Base-by-base conservation (phyloP, 2,329 filamentous ascomycete genomes). In the Daldinia eschscholtzii region DNA sequence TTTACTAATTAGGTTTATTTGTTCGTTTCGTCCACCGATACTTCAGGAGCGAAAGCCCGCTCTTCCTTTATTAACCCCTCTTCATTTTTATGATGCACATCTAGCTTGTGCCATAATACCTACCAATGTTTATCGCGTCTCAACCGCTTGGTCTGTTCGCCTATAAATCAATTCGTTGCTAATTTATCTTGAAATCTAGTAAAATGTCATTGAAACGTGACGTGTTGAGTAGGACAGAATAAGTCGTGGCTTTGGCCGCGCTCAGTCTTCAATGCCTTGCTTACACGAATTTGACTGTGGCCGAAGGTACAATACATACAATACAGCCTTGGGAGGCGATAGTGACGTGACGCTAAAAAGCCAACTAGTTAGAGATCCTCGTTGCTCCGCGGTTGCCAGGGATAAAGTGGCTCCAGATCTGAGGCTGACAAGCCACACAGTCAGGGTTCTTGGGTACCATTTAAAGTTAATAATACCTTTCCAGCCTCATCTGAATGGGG, bases 301-400 rank as follows among this genome's bases (percentile, higher is more conserved):
- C 12, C 35, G 13, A 39, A 39, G 35, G 35, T 39, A 13, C 35
- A 23, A 23, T 23, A 23, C 20, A 23, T 23, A 39, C 13, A 37
- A 37, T 33, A 33, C 33, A 35, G 35, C 35, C 35, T 39, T 39
- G 35, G 12, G 12, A 39, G 13, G 20, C 20, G 10, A 35, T 35
- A 35, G 33, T 35, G 35, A 39, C 10, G 18, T 42, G 41, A 42
- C 41, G 41, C 41, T 42, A 42, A 53, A 53, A 35, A 35, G 48
- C 6, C 3, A 18, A 13, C 20, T 7, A 57, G 23, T 41, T 53
- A 23, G n/a, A 39, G 44, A 57, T 64, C 55, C 37, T 63, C 30
- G 71, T 73, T 73, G 71, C 71, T 63, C 69, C 55, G 66, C 61
- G 42, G 71, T 73, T 71, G 67, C 69, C 46, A 71, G 63, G 68